phyloP scores from a whole-genome alignment of 2,329 filamentous ascomycete genomes.

The Tympanopsis confertula region DNA sequence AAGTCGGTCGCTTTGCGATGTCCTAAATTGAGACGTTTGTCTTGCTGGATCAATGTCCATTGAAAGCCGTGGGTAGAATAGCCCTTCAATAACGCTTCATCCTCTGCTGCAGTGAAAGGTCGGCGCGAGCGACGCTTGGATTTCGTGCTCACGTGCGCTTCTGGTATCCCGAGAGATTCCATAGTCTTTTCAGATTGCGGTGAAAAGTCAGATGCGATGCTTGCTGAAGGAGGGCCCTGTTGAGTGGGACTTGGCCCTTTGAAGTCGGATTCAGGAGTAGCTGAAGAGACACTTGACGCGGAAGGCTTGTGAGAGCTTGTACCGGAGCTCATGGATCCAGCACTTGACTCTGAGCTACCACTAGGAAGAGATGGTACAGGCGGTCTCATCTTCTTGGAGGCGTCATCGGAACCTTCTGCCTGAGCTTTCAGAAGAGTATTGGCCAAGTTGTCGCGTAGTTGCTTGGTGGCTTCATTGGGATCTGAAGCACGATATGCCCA shows the following conservation, averaged over 20 bases:
- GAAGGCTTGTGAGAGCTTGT: too few relatives aligned
- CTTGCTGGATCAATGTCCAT: conserved; percentile 47
- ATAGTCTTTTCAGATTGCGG: conserved; percentile 17
- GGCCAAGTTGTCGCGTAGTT: conserved; percentile 19
- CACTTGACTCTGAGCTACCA: neutral
- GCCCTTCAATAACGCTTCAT: conserved; percentile 43
- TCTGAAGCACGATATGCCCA: conserved; percentile 25
- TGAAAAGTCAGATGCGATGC: conserved; percentile 15
- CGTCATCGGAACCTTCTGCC: conserved; percentile 2
- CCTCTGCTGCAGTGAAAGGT: conserved; percentile 42
- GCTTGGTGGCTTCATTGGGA: conserved; percentile 20
- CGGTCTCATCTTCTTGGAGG: neutral
- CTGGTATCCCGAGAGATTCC: conserved; percentile 30
- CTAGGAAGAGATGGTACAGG: neutral
- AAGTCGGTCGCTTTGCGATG: conserved; percentile 44
- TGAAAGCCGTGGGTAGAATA: conserved; percentile 45
- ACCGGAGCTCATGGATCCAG: neutral
- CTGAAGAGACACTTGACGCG: too few relatives aligned
- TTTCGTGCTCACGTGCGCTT: conserved; percentile 30
- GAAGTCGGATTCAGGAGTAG: neutral
- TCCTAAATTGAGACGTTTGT: conserved; percentile 34
- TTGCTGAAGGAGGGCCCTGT: conserved; percentile 7
- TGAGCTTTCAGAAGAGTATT: conserved; percentile 17
- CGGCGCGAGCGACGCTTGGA: conserved; percentile 37
- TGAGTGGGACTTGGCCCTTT: too few relatives aligned